A percentile compares a stretch with the other conserved stretches of the same genome.
phyloP scores from a whole-genome alignment of 441 rosid genomes.

The Rhodomyrtus psidioides region DNA sequence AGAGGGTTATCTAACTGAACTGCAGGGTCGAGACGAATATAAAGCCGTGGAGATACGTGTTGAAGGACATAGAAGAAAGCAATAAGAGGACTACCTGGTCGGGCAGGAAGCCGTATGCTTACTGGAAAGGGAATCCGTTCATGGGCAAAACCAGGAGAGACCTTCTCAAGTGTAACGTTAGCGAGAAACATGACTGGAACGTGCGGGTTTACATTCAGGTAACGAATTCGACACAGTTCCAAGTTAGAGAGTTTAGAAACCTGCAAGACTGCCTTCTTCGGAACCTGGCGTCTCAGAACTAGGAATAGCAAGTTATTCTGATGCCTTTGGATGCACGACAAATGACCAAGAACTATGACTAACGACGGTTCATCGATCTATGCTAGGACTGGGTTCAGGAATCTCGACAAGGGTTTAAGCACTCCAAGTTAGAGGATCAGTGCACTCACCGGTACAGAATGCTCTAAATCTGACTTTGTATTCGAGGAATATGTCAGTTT shows the following conservation, averaged over 20 bases:
- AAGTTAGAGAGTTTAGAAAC: background rate
- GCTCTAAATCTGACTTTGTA: background rate
- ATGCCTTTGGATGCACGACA: background rate
- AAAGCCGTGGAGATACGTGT: conserved; percentile 52
- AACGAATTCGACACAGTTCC: background rate
- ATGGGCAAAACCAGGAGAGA: conserved; percentile 44
- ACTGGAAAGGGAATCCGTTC: conserved; percentile 81
- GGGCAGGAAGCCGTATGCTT: conserved; percentile 66
- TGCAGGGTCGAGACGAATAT: conserved; percentile 74
- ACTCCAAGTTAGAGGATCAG: conserved; percentile 54
- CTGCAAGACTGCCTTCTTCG: background rate
- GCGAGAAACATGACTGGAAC: conserved; percentile 56
- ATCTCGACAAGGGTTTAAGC: conserved; percentile 43
- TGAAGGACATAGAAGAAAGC: conserved; percentile 53
- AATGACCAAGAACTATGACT: background rate
- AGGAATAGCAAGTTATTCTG: background rate
- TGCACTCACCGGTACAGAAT: conserved; percentile 54
- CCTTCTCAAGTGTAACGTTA: conserved; percentile 59
- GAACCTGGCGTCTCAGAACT: background rate
- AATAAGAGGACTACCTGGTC: conserved; percentile 44
- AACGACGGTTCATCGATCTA: background rate
- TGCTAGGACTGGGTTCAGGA: conserved; percentile 65
- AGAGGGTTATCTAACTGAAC: background rate
- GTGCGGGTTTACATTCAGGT: conserved; percentile 63
- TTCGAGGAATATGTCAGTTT: background rate